These are phyloP conservation scores for Ciborinia camelliae DNA, from an alignment of 2,329 filamentous ascomycete species.

Conservation along the genomic window DNA sequence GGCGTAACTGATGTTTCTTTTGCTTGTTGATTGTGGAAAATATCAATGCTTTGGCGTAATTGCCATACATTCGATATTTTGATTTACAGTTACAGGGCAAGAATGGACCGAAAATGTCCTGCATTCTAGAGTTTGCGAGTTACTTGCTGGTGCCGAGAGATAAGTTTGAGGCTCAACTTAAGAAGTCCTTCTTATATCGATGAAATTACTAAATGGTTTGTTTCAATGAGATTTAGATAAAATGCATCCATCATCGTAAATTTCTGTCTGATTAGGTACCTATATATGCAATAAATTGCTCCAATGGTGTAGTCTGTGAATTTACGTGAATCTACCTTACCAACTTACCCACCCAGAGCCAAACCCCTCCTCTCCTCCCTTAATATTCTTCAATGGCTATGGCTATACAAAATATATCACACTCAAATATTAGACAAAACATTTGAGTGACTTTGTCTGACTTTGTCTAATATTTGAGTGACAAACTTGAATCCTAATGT, in stretches of 20 bases:
- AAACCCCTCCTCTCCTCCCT: no score
- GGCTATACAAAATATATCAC: no score
- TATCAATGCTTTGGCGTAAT: conserved; percentile 24
- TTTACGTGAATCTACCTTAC: no score
- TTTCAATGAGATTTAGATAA: conserved; percentile 10
- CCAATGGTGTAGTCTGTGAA: not conserved
- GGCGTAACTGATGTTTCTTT: conserved; percentile 16
- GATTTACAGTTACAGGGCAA: conserved; percentile 24
- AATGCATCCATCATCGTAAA: not conserved
- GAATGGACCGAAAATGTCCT: conserved; percentile 21
- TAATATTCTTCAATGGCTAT: no score
- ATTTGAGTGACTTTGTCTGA: no score
- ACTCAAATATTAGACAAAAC: no score
- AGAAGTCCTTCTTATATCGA: not conserved
- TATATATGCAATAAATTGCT: no score
- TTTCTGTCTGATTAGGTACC: not conserved
- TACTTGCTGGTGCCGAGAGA: conserved; percentile 17
- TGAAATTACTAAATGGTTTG: not conserved
- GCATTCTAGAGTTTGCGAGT: conserved; percentile 13
- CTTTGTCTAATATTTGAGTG: no score
- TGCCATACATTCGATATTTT: conserved; percentile 20
- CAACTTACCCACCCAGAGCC: no score
- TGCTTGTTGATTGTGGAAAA: conserved; percentile 20
- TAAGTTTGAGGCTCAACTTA: conserved; percentile 16
- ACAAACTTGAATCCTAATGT: not conserved